Base-by-base conservation (phyloP, 2,329 filamentous ascomycete species). In the Neurospora sp. region DNA sequence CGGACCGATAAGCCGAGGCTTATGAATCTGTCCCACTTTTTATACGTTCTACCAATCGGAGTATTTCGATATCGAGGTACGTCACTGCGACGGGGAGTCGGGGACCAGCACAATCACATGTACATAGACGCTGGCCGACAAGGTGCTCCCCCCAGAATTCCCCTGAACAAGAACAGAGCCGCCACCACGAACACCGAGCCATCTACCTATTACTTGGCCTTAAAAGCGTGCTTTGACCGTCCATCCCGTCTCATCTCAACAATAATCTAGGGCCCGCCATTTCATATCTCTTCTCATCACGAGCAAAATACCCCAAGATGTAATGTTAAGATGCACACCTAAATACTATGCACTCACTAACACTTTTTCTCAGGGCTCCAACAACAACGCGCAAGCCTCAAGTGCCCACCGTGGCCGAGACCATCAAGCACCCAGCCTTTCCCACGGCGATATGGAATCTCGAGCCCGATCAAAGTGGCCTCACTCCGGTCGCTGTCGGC, bases 381-480 rank as follows among this genome's bases (percentile, higher is more conserved):
- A 38, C 57, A 46, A 38, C 36, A 28, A 41, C 62, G 38, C 12
- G 41, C 6, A 39, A 39, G 6, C 41, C 38, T 33, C 15, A 39
- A 36, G 67, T 76, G 6, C 81, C 83, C 39, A 85, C 85, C 4
- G 82, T 84, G 6, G 85, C 85, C 41, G 85, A 91, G 76, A 86
- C 90, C 39, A 78, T 87, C 72, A 80, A 84, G 57, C 89, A 91
- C 75, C 89, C 90, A 0, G 88, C 91, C 67, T 94, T 87, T 75
- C 81, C 85, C 4, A 86, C 90, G 66, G 86, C 87, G 1, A 82
- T 89, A 79, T 94, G 90, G 90, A 82, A 86, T 37, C 86, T 96
- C 28, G 84, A 88, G 74, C 89, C 92, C 5, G 84, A 88, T 66
- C 82, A 83, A 52, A 83, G 85, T 67, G 92, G 89, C 4, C 84